Percentiles rank a stretch among this genome's conserved stretches.
Evolutionary conservation across 495 filamentous ascomycete species (phyloP).

Genomic region (Parmelia sp.): DNA sequence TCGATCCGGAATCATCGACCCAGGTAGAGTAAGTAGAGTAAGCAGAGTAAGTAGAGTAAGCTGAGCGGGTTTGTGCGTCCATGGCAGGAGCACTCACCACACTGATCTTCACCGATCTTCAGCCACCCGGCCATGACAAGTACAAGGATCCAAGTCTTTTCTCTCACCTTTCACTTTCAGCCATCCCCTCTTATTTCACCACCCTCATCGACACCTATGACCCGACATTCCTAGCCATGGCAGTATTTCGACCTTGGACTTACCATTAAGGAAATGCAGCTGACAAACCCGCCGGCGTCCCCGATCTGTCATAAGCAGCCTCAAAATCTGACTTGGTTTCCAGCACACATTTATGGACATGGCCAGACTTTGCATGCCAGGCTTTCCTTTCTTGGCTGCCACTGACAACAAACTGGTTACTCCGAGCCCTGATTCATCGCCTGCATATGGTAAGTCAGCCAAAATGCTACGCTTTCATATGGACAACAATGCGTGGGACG

Average conservation of each 20-base stretch:
- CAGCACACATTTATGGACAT: neutral
- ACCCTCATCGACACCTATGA: neutral
- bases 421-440: neutral
- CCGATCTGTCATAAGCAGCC: neutral
- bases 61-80: neutral
- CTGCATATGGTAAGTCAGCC: neutral
- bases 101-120: neutral
- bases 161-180: neutral
- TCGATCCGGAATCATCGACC: neutral
- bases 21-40: too few relatives aligned
- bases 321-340: neutral
- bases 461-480: neutral
- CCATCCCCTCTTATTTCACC: neutral
- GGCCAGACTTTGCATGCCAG: neutral
- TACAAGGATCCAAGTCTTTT: neutral
- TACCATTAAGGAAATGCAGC: neutral
- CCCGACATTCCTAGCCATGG: neutral
- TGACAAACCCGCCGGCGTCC: neutral
- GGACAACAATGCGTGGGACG: slow-evolving; percentile 7
- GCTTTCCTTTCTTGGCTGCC: neutral
- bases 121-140: neutral
- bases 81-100: neutral
- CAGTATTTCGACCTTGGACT: neutral
- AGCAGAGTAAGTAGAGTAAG: too few relatives aligned
- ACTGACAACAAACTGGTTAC: neutral